These are phyloP conservation scores for Leishmania aethiopica DNA, from an alignment of 208 protist species.

Conservation along the genomic window DNA sequence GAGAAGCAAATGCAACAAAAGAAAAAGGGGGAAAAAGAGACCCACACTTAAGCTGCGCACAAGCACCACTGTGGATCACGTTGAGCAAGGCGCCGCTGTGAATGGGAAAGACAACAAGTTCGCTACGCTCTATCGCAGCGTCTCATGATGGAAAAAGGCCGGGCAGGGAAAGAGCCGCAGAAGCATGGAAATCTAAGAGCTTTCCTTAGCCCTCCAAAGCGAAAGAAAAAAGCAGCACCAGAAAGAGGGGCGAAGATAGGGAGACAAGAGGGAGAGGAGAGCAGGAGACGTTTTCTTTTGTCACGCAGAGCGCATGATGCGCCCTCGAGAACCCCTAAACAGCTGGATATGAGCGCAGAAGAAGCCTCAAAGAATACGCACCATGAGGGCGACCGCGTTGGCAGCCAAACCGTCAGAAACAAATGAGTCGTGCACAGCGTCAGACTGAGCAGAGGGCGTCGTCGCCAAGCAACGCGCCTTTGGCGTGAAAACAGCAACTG, in stretches of 20 bases:
- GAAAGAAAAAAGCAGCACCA: neutral
- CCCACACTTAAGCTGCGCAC: neutral
- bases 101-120: conserved; percentile 16
- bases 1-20: neutral
- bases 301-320: neutral
- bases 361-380: neutral
- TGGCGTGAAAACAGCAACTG: neutral
- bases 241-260: neutral
- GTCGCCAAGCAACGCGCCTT: neutral
- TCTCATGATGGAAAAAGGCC: neutral
- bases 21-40: conserved; percentile 4
- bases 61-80: neutral
- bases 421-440: neutral
- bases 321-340: neutral
- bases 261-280: neutral
- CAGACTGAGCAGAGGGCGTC: neutral
- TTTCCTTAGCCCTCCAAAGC: neutral
- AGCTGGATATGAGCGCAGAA: neutral
- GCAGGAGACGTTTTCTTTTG: neutral
- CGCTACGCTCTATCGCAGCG: neutral
- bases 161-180: conserved; percentile 9
- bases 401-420: neutral
- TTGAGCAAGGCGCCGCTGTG: neutral
- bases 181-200: neutral
- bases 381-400: neutral